Percentiles rank a stretch among this genome's conserved stretches.
Evolutionary conservation across 2,329 filamentous ascomycete genomes (phyloP).

Genomic region (Alternaria brassicae): DNA sequence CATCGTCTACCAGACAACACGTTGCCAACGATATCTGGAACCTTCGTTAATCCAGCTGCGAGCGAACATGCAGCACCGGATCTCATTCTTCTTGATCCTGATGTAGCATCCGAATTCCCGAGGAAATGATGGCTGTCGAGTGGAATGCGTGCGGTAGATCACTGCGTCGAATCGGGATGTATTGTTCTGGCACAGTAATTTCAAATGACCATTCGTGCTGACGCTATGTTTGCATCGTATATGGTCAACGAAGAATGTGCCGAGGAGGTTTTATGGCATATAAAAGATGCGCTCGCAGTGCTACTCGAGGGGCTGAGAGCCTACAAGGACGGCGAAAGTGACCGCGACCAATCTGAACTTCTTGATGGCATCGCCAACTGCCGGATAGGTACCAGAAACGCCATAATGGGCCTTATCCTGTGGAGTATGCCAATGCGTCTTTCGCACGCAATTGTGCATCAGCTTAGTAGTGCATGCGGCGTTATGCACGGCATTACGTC

Average conservation of each 20-base stretch:
- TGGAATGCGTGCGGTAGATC: constrained; percentile 39
- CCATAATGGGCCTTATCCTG: constrained; percentile 30
- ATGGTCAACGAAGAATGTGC: constrained; percentile 26
- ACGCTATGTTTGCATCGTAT: background rate
- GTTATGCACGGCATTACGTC: constrained; percentile 35
- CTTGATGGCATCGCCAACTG: constrained; percentile 29
- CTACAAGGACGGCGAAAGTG: constrained; percentile 26
- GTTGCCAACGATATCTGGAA: background rate
- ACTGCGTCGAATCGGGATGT: constrained; percentile 38
- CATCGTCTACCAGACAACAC: background rate
- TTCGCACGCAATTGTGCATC: constrained; percentile 33
- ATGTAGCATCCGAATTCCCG: constrained; percentile 34
- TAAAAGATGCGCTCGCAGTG: constrained; percentile 30
- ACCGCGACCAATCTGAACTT: constrained; percentile 16
- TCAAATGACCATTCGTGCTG: background rate
- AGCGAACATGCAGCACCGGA: constrained; percentile 25
- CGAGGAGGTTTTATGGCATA: constrained; percentile 22
- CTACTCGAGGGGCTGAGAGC: constrained; percentile 29
- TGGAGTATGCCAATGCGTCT: constrained; percentile 30
- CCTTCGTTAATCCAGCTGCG: background rate
- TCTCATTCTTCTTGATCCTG: constrained; percentile 32
- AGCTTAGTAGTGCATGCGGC: constrained; percentile 28
- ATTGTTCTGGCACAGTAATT: background rate
- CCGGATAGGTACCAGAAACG: constrained; percentile 29
- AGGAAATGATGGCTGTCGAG: constrained; percentile 36